Evolutionary conservation across 192 early-diverging fungal genomes (phyloP).

Genomic region (Diversispora eburnea): DNA sequence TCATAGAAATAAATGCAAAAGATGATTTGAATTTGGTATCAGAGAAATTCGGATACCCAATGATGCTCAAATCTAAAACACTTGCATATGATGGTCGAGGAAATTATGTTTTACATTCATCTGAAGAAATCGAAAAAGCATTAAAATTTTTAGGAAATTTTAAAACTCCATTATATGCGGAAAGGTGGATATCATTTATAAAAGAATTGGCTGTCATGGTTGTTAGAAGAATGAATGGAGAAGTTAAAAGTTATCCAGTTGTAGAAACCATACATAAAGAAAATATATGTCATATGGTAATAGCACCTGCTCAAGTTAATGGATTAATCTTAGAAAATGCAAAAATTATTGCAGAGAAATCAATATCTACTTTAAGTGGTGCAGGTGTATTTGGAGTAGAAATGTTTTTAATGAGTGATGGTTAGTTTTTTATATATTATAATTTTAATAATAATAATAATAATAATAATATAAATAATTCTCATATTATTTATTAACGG

Average conservation of each 20-base stretch:
- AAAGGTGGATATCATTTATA: slow-evolving; percentile 88
- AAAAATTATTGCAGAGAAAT: slow-evolving; percentile 78
- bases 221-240: slow-evolving; percentile 71
- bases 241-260: slow-evolving; percentile 81
- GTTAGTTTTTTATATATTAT: slow-evolving; percentile 33
- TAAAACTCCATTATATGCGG: slow-evolving; percentile 78
- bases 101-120: slow-evolving; percentile 81
- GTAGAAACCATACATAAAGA: slow-evolving; percentile 97
- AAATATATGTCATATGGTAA: slow-evolving; percentile 93
- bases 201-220: slow-evolving; percentile 99
- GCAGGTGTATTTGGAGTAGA: slow-evolving; percentile 97
- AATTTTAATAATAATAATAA: slow-evolving; percentile 5
- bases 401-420: slow-evolving; percentile 91
- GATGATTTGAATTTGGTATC: slow-evolving; percentile 53
- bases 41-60: slow-evolving; percentile 78
- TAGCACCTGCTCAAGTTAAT: slow-evolving; percentile 95
- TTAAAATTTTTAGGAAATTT: slow-evolving; percentile 56
- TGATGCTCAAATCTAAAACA: slow-evolving; percentile 94
- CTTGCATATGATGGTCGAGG: slow-evolving; percentile 96
- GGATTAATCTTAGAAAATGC: slow-evolving; percentile 69
- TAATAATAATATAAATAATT: background rate
- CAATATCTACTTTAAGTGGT: slow-evolving; percentile 72
- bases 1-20: slow-evolving; percentile 55
- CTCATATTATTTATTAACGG: background rate
- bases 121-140: slow-evolving; percentile 61